These are phyloP conservation scores for Didymellaceae sp. DNA, from an alignment of 2,329 filamentous ascomycete species.

Conservation along the genomic window DNA sequence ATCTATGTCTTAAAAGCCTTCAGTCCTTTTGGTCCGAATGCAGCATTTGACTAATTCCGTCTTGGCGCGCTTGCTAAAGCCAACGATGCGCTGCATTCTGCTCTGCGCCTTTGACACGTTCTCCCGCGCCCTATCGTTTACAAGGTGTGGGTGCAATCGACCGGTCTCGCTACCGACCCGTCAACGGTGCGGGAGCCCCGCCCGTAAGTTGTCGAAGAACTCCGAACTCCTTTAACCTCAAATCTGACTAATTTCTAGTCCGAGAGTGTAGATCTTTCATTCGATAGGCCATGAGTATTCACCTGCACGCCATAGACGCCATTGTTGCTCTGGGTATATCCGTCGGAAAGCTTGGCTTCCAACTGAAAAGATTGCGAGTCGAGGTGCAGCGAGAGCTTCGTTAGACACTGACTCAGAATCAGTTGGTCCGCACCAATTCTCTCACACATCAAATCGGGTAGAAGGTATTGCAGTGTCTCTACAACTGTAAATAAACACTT, in stretches of 20 bases:
- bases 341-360: no score
- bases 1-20: background rate
- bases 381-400: no score
- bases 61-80: constrained; percentile 6
- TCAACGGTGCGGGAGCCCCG: constrained; percentile 7
- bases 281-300: no score
- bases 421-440: no score
- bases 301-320: no score
- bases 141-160: constrained; percentile 4
- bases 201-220: constrained; percentile 5
- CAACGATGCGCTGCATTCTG: background rate
- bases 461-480: no score
- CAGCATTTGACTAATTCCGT: constrained; percentile 4
- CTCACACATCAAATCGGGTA: no score
- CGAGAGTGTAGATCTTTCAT: constrained; percentile 8
- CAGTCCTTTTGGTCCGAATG: constrained; percentile 12
- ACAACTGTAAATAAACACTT: no score
- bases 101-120: constrained; percentile 1
- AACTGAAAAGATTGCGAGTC: no score
- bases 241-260: background rate
- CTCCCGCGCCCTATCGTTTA: constrained; percentile 3
- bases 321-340: background rate
- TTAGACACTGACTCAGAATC: no score
- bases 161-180: constrained; percentile 11
- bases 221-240: constrained; percentile 11